Evolutionary conservation across 1,284 basidiomycete genomes (phyloP).

Genomic region (Ustilago crameri): DNA sequence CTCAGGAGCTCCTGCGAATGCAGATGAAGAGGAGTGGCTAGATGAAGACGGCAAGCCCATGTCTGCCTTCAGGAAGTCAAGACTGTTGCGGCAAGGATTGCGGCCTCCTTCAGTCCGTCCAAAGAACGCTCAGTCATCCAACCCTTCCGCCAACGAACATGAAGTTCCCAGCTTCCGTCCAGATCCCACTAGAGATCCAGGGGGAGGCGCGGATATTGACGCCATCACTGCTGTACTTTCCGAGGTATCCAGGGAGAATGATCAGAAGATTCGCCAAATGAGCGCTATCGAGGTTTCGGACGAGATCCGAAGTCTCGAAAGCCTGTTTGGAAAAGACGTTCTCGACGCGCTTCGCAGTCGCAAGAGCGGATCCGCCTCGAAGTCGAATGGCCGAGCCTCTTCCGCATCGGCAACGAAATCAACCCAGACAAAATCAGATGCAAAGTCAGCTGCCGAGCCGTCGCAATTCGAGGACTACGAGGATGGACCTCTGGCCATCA

Average conservation of each 20-base stretch:
- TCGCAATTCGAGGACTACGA: slow-evolving; percentile 72
- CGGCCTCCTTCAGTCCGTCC: slow-evolving; percentile 31
- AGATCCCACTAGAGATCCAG: slow-evolving; percentile 57
- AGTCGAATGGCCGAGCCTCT: not conserved
- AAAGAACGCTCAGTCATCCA: not conserved
- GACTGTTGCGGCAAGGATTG: slow-evolving; percentile 44
- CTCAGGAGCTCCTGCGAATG: not conserved
- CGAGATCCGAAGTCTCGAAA: slow-evolving; percentile 55
- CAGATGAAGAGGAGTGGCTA: slow-evolving; percentile 48
- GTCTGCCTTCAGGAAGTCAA: slow-evolving; percentile 63
- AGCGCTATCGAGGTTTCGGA: slow-evolving; percentile 49
- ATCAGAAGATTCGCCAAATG: slow-evolving; percentile 57
- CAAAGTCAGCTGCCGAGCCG: slow-evolving; percentile 7
- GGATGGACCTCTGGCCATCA: slow-evolving; percentile 83
- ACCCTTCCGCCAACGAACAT: not conserved
- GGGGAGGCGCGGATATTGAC: slow-evolving; percentile 60
- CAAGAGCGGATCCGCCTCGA: slow-evolving; percentile 18
- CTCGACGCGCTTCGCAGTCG: slow-evolving; percentile 54
- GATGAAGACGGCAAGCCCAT: slow-evolving; percentile 56
- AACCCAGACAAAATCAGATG: slow-evolving; percentile 67
- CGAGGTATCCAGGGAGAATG: slow-evolving; percentile 54
- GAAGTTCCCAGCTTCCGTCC: slow-evolving; percentile 13
- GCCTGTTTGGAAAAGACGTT: slow-evolving; percentile 56
- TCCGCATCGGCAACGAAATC: slow-evolving; percentile 57
- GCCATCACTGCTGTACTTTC: slow-evolving; percentile 47